Evolutionary conservation across 306 rosid genomes (phyloP).

Genomic region (Pyrus bretschneideri): DNA sequence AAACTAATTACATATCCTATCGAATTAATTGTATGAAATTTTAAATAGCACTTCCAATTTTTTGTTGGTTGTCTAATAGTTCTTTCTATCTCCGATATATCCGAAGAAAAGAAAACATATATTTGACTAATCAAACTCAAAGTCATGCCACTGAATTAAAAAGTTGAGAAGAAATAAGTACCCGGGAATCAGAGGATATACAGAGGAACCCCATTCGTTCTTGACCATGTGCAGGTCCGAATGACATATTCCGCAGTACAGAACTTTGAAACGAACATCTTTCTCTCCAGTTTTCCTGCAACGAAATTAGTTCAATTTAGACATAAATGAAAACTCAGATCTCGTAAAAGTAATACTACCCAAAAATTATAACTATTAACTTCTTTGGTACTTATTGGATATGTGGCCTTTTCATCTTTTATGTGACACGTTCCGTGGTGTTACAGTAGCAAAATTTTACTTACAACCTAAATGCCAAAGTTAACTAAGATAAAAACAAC

Average conservation of each 20-base stretch:
- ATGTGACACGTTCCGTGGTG: no score
- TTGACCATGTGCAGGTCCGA: conserved; percentile 8
- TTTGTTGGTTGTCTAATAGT: neutral
- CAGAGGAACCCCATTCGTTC: conserved; percentile 14
- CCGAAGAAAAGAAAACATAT: neutral
- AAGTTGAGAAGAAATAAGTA: neutral
- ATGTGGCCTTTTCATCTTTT: no score
- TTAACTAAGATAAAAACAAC: no score
- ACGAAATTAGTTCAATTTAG: neutral
- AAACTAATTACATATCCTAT: no score
- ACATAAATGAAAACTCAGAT: neutral
- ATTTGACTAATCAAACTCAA: neutral
- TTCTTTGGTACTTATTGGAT: no score
- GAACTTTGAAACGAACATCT: conserved; percentile 9
- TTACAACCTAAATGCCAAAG: no score
- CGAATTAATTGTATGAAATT: no score
- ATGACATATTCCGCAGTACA: conserved; percentile 20
- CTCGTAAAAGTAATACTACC: neutral
- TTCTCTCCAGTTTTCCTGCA: conserved; percentile 16
- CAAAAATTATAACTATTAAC: no score
- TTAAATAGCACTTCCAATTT: no score
- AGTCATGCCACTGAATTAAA: neutral
- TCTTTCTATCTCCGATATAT: no score
- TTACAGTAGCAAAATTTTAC: no score
- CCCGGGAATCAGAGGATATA: conserved; percentile 10